These are phyloP conservation scores for Dysphania ambrosioides DNA, from an alignment of 148 eudicot species.

Conservation along the genomic window DNA sequence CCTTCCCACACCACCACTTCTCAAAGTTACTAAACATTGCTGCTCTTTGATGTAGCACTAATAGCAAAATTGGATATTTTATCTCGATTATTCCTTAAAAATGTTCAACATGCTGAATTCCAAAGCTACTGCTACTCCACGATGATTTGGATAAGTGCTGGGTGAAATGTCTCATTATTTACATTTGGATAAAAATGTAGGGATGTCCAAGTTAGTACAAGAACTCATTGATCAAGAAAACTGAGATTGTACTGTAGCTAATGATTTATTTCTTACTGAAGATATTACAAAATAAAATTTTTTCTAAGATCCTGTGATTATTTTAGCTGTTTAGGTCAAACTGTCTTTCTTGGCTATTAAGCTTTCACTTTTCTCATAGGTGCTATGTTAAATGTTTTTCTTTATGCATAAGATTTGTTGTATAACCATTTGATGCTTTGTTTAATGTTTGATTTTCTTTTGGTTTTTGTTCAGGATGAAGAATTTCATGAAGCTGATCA, in stretches of 20 bases:
- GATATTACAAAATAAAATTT: background rate
- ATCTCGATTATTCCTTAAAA: background rate
- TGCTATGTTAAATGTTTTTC: background rate
- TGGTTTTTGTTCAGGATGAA: conserved; percentile 42
- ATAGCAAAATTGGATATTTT: background rate
- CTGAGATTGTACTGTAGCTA: background rate
- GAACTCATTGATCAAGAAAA: background rate
- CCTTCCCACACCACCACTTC: background rate
- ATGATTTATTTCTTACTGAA: background rate
- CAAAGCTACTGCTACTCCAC: too few relatives aligned
- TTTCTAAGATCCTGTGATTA: background rate
- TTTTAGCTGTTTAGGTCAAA: background rate
- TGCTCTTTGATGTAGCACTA: background rate
- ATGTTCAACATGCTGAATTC: background rate
- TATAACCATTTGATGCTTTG: background rate
- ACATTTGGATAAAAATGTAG: background rate
- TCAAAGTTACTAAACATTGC: background rate
- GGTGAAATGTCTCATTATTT: background rate
- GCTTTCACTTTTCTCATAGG: background rate
- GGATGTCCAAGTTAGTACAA: background rate
- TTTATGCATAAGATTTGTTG: background rate
- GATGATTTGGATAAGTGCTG: too few relatives aligned
- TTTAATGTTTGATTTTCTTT: background rate
- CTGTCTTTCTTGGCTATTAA: background rate
- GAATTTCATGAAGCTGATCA: conserved; percentile 50